A percentile compares a stretch with the other conserved stretches of the same genome.
Evolutionary conservation across 2,329 filamentous ascomycete species (phyloP).

Genomic region (Stagonosporopsis vannaccii): DNA sequence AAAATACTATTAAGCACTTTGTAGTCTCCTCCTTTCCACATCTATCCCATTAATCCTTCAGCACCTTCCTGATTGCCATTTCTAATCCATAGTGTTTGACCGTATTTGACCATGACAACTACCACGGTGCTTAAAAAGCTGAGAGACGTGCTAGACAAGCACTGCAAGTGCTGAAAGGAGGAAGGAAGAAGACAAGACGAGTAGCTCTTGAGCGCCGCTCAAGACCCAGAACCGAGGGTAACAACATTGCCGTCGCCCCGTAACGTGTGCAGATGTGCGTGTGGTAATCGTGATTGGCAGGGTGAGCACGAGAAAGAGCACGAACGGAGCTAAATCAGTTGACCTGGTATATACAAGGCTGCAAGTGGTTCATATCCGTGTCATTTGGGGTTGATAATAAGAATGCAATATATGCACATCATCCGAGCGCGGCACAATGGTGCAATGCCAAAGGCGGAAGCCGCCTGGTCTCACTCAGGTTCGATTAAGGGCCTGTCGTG

Average conservation of each 20-base stretch:
- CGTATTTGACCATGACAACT: background rate
- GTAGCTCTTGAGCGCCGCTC: conserved; percentile 4
- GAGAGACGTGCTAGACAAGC: background rate
- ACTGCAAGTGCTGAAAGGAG: conserved; percentile 4
- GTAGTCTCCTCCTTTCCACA: too few relatives aligned
- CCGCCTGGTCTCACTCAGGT: background rate
- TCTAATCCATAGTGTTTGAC: too few relatives aligned
- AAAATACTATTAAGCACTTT: too few relatives aligned
- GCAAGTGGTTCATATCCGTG: background rate
- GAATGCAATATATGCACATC: background rate
- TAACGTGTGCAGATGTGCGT: background rate
- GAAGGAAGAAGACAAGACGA: conserved; percentile 1
- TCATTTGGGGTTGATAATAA: background rate
- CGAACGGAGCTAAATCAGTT: background rate
- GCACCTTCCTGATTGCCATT: too few relatives aligned
- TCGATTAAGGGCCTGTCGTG: too few relatives aligned
- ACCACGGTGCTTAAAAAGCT: background rate
- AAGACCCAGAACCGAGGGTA: too few relatives aligned
- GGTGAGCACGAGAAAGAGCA: background rate
- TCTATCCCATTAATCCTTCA: too few relatives aligned
- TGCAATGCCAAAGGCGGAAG: background rate
- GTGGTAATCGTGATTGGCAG: too few relatives aligned
- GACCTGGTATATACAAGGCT: background rate
- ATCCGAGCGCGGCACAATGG: background rate
- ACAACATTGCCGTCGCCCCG: too few relatives aligned